Evolutionary conservation across 768 basidiomycete species (phyloP).

Genomic region (Cubamyces lactineus): DNA sequence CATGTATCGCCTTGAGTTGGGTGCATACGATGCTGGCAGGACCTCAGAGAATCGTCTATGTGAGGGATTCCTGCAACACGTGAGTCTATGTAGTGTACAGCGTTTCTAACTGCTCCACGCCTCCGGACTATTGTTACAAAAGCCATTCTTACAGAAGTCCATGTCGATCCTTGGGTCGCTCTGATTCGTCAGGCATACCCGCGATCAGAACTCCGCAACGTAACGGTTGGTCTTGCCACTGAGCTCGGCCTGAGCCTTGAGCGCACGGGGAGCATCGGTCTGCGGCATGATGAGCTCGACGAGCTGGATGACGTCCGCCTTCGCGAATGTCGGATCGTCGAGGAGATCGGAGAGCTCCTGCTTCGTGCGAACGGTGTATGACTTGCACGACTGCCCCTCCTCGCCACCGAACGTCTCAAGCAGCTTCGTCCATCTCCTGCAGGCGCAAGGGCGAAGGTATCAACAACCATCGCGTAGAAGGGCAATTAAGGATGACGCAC

Average conservation of each 20-base stretch:
- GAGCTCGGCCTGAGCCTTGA: conserved; percentile 59
- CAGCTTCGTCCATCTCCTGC: conserved; percentile 66
- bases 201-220: conserved; percentile 14
- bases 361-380: conserved; percentile 71
- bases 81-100: conserved; percentile 1
- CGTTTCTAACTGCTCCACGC: neutral
- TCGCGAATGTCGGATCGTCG: conserved; percentile 60
- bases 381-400: conserved; percentile 52
- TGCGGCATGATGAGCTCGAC: conserved; percentile 81
- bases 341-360: conserved; percentile 70
- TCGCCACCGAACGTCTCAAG: conserved; percentile 62
- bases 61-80: neutral
- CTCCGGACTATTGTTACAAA: neutral
- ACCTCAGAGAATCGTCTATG: neutral
- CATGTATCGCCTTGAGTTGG: too few relatives aligned
- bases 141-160: neutral
- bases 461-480: neutral
- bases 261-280: conserved; percentile 69
- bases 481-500: conserved; percentile 33
- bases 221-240: conserved; percentile 56
- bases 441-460: neutral
- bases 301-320: conserved; percentile 69
- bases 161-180: neutral
- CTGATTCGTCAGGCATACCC: neutral
- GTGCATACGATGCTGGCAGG: neutral